Evolutionary conservation across 2,329 filamentous ascomycete genomes (phyloP).

Genomic region (Metarhizium anisopliae): DNA sequence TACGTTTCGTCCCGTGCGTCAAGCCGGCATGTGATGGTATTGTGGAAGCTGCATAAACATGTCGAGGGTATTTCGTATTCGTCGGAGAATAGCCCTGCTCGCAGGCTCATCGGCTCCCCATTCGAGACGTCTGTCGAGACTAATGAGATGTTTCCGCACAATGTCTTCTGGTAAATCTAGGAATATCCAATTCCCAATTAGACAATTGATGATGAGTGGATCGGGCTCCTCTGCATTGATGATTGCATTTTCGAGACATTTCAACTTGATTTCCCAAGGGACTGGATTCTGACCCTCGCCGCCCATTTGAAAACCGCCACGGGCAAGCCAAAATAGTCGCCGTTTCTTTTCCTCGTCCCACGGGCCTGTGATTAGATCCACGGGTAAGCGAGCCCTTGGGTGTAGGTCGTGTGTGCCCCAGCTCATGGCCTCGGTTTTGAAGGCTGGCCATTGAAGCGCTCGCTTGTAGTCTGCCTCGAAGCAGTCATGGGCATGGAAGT

Average conservation of each 20-base stretch:
- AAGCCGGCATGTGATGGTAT: not conserved
- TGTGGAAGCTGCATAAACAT: slow-evolving; percentile 8
- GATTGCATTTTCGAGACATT: slow-evolving; percentile 27
- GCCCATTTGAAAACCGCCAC: slow-evolving; percentile 26
- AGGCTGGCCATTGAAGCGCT: slow-evolving; percentile 15
- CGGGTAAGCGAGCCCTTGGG: slow-evolving; percentile 28
- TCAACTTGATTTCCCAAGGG: slow-evolving; percentile 32
- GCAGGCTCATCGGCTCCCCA: slow-evolving; percentile 19
- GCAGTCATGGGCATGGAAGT: slow-evolving; percentile 24
- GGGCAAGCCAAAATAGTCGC: slow-evolving; percentile 37
- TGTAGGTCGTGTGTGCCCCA: slow-evolving; percentile 29
- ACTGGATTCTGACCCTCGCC: slow-evolving; percentile 15
- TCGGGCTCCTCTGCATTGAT: slow-evolving; percentile 19
- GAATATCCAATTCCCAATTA: slow-evolving; percentile 20
- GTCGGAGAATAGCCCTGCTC: slow-evolving; percentile 16
- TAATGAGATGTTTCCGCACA: slow-evolving; percentile 15
- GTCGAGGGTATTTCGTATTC: slow-evolving; percentile 5
- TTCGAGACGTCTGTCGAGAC: slow-evolving; percentile 19
- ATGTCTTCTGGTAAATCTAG: slow-evolving; percentile 20
- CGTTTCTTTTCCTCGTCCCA: slow-evolving; percentile 29
- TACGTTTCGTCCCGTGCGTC: not conserved
- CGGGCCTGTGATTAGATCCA: slow-evolving; percentile 29
- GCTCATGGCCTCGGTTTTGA: slow-evolving; percentile 7
- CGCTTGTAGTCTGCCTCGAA: slow-evolving; percentile 28
- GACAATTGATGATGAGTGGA: slow-evolving; percentile 20